Base-by-base conservation (phyloP, 192 early-diverging fungal species). In the Coemansia sp. region DNA sequence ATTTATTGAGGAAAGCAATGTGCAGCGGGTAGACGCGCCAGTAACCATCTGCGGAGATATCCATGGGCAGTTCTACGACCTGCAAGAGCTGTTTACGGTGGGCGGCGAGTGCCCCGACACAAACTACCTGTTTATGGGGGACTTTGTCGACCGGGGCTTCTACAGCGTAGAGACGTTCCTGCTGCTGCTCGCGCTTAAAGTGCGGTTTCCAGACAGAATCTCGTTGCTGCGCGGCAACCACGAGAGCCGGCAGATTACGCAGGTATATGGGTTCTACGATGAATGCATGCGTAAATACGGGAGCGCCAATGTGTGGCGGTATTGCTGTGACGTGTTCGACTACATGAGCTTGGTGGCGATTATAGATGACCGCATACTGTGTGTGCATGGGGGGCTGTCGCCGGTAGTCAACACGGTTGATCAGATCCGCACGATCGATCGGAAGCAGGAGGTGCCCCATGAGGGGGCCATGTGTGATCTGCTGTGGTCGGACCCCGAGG, bases 231-330 rank as follows among this genome's bases (percentile, higher is more conserved):
- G 94, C 30, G 94, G 94, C 60, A 96, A 96, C 81, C 92, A 94
- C 77, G 92, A 95, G 76, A 86, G 83, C 47, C 65, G 92, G 57
- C 94, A 97, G 70, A 94, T 96, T 56, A 96, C 92, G n/a, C 94
- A 97, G 76, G 94, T 98, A 18, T 98, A 98, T 70, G 94, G 94
- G 44, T 96, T 98, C 65, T 96, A 98, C 68, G 96, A 98, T 68
- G 93, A 96, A 63, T 96, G 93, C 70, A 76, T 94, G 73, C 85
- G 91, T 57, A 97, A 97, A 74, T 97, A 92, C 79, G 96, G 94
- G 19, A 93, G 93, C 11, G 88, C 90, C 15, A 94, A 94, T 64
- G 93, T 97, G 21, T 98, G 94, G 94, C 83, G 92, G 67, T 94
- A 93, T 63, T 98, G 94, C 73, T 96, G 94, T 50, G 93, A 98